phyloP scores from a whole-genome alignment of 75 land plant genomes.

The Picea glauca region DNA sequence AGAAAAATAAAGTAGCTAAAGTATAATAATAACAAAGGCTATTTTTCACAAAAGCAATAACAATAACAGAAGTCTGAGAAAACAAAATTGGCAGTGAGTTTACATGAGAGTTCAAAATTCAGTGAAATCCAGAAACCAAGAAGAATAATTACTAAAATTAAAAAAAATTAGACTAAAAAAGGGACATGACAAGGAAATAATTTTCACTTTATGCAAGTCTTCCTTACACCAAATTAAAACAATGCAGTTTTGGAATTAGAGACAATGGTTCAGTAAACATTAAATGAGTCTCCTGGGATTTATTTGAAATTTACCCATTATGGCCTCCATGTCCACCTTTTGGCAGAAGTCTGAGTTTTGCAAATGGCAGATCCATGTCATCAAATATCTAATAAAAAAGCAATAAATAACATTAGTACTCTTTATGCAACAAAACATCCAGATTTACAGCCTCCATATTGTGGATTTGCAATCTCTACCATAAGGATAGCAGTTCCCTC shows the following conservation, averaged over 20 bases:
- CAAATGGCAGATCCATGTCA: constrained; percentile 94
- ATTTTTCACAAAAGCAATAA: background rate
- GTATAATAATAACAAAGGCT: background rate
- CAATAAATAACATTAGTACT: background rate
- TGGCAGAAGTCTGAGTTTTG: constrained; percentile 66
- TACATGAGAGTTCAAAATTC: background rate
- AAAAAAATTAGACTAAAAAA: background rate
- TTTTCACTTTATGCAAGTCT: background rate
- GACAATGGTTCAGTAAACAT: background rate
- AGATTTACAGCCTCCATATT: background rate
- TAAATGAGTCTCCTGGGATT: background rate
- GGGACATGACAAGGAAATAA: background rate
- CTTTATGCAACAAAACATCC: background rate
- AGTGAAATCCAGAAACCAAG: background rate
- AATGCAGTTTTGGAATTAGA: background rate
- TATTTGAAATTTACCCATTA: constrained; percentile 65
- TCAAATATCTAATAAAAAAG: constrained; percentile 67
- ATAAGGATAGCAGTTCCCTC: background rate
- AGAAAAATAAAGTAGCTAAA: too few relatives aligned
- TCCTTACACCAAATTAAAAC: background rate
- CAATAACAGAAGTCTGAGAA: background rate
- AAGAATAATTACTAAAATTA: background rate
- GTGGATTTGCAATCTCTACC: background rate
- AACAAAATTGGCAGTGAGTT: background rate
- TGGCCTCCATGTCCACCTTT: constrained; percentile 99